Evolutionary conservation across 75 land plant species (phyloP), one percentile per base, ranked within the genome.

Genomic region (Pinus taeda): DNA sequence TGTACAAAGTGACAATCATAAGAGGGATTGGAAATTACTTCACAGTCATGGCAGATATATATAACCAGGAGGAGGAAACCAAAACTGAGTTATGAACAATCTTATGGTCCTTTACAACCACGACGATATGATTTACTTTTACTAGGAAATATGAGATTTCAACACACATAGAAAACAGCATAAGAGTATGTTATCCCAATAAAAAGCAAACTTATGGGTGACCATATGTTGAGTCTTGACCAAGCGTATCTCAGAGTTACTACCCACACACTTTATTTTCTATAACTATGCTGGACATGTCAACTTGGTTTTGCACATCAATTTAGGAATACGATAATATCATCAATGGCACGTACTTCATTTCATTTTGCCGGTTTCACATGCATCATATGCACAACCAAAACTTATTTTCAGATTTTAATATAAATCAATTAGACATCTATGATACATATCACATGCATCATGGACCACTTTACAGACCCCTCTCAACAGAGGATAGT

Each of bases 1-100:
- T 88, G 75, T 60, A 83, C 60, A 60, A 17, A 81, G 36, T 22
- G 58, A 78, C 18, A 45, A 20, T 58, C 14, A 74, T n/a, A 49
- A 33, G 33, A 33, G 33, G 33, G 33, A 33, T 33, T 9, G 33
- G 21, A 76, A 15, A 33, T 76, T 33, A 36, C 20, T 26, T 9
- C 21, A 21, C 3, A 69, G n/a, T n/a, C 22, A 42, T n/a, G 14
- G 55, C 36, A 8, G 53, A 42, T 69, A 42, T 39, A 11, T 21
- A 4, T 15, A 39, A 30, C 72, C n/a, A 69, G 24, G 42, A 45
- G 53, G 45, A 4, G 3, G 9, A 49, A 9, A 49, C 55, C 55
- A 49, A 9, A 8, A 9, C 9, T 49, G 55, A 9, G 55, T 49
- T 9, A 49, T 49, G 9, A 49, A 49, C 55, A 39, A 39, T 39